Evolutionary conservation across 1,284 basidiomycete species (phyloP).

Genomic region (Marasmius oreades): DNA sequence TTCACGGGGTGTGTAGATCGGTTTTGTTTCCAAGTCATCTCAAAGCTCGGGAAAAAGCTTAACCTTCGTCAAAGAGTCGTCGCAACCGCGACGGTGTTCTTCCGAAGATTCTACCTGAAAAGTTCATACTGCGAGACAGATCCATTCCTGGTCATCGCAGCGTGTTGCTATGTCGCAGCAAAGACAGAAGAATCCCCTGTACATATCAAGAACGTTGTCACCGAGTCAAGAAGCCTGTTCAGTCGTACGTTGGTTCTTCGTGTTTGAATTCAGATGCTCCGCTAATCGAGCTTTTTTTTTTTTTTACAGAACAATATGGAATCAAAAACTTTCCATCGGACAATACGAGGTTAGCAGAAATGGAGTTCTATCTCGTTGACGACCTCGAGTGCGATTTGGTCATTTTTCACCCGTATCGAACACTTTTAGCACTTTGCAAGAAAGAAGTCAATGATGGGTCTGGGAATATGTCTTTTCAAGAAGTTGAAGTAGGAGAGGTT

Average conservation of each 20-base stretch:
- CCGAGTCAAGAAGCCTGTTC: constrained; percentile 79
- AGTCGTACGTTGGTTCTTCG: constrained; percentile 73
- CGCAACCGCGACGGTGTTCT: constrained; percentile 92
- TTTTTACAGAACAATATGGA: constrained; percentile 51
- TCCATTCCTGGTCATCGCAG: constrained; percentile 87
- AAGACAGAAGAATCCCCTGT: constrained; percentile 96
- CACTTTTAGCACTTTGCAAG: constrained; percentile 73
- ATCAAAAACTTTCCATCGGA: constrained; percentile 80
- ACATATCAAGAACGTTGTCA: constrained; percentile 91
- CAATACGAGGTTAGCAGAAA: constrained; percentile 91
- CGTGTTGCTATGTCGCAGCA: constrained; percentile 93
- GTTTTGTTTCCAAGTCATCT: constrained; percentile 55
- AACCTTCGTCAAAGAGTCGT: constrained; percentile 85
- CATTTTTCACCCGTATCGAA: constrained; percentile 93
- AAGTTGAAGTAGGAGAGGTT: constrained; percentile 60
- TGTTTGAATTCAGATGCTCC: background rate
- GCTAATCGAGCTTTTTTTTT: background rate
- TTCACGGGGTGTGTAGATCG: constrained; percentile 3
- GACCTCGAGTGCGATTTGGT: constrained; percentile 95
- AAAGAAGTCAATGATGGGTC: constrained; percentile 27
- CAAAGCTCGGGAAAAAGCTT: constrained; percentile 84
- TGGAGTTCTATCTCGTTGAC: constrained; percentile 98
- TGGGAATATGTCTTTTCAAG: constrained; percentile 26
- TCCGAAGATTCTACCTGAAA: constrained; percentile 92
- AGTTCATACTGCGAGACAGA: constrained; percentile 94